Base-by-base conservation (phyloP, 177 flowering plant species). In the Tripterygium wilfordii region DNA sequence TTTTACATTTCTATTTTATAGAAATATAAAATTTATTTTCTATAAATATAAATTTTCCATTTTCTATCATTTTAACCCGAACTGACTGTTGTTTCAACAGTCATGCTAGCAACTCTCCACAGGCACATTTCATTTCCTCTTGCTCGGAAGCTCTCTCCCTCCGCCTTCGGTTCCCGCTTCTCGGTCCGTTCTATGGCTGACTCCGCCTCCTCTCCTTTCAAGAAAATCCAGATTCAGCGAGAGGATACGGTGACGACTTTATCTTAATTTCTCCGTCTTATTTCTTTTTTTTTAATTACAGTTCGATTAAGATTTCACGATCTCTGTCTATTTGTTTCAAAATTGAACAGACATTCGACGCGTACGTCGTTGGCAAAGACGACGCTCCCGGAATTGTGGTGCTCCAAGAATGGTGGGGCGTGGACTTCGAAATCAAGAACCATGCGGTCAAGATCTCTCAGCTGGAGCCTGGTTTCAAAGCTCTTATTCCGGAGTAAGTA, bases 381-480 rank as follows among this genome's bases (percentile, higher is more conserved):
- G 69, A 79, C 67, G 97, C 88, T 39, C 94, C 94, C 22, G 97
- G 94, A 31, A 77, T 89, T 45, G 97, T 90, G 28, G 95, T 85
- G 63, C 36, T 83, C 48, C 96, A 85, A 40, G 90, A 87, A 57
- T 90, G 94, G 94, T 87, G 92, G 94, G 96, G 96, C 26, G 96
- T 89, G 51, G 97, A 90, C 53, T 89, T 52, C 65, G 97, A 89
- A 67, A 56, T 89, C 36, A 89, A 89, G 77, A 86, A 89, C 62
- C 92, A 89, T 61, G 95, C 95, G 39, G 27, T 62, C 30, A 76
- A 75, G 41, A 86, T 89, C 43, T 71, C 97, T 23, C 79, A 79
- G 51, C 42, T 88, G 38, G 75, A 57, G 1, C 63, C 81, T 43
- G 97, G 96, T 14, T 89, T 78, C 32, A 84, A 78, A 63, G 87